phyloP scores from a whole-genome alignment of 805 yeast species.

The Pichia scutulata region DNA sequence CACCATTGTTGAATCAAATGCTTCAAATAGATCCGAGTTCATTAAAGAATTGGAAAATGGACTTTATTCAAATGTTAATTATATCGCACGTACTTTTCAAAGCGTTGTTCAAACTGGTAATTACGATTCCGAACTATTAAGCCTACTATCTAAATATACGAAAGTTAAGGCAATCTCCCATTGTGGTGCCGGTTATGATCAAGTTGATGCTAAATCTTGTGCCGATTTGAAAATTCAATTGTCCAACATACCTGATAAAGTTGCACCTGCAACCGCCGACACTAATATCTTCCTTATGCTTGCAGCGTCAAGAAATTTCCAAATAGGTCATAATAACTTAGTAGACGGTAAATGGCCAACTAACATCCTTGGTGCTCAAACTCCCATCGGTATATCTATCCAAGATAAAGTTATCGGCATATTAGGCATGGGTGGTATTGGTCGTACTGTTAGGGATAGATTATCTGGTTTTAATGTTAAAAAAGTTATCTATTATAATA shows the following conservation, averaged over 20 bases:
- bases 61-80: constrained; percentile 29
- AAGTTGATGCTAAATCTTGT: constrained; percentile 37
- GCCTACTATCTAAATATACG: constrained; percentile 25
- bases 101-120: constrained; percentile 33
- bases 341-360: constrained; percentile 56
- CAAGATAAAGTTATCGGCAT: constrained; percentile 71
- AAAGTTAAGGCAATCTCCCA: constrained; percentile 37
- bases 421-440: constrained; percentile 86
- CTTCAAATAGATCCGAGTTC: constrained; percentile 35
- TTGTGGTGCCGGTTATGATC: constrained; percentile 55
- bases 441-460: constrained; percentile 68
- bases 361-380: constrained; percentile 36
- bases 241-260: constrained; percentile 46
- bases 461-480: constrained; percentile 69
- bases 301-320: constrained; percentile 51
- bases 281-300: constrained; percentile 45
- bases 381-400: constrained; percentile 65
- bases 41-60: constrained; percentile 30
- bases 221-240: constrained; percentile 35
- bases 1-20: constrained; percentile 37
- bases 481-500: constrained; percentile 65
- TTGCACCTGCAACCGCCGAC: constrained; percentile 52
- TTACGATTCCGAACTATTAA: constrained; percentile 36
- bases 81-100: constrained; percentile 36
- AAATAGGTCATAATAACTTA: constrained; percentile 46